Base-by-base conservation (phyloP, 2,329 filamentous ascomycete species). In the Aspergillus sp. region DNA sequence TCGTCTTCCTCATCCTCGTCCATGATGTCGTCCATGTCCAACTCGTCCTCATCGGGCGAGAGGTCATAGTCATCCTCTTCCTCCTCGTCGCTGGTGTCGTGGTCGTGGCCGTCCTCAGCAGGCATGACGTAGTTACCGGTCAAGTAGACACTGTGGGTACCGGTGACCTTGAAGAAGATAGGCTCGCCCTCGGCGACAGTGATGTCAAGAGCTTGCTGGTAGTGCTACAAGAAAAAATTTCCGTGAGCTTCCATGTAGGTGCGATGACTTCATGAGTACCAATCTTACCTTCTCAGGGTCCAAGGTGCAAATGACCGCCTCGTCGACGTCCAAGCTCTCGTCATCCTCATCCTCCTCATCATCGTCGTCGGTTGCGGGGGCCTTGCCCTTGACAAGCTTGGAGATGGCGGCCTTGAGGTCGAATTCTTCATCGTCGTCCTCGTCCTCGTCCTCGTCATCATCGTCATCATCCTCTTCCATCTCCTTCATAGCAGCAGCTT, bases 91-190 rank as follows among this genome's bases (percentile, higher is more conserved):
- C 77, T 69, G 49, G 76, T 71, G 54, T 70, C 49, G 52, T 53
- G 43, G 44, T 52, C 41, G 49, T 54, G 69, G 49, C 65, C 80
- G 42, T 80, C 75, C 50, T 83, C 78, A 53, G 83, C 76, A 64
- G 81, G 77, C 53, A 93, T 81, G 58, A 98, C 81, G 73, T 95
- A 97, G 82, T 98, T 98, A 60, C 93, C 93, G 53, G 91, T 97
- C 51, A 98, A 81, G 74, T 85, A 93, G 64, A 98, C 79, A 55
- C 86, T 83, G 79, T 96, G 90, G 53, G 88, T 93, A 61, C 93
- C 93, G 53, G 81, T 84, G 57, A 95, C 90, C 66, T 87, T 82
- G 77, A 98, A 97, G 79, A 88, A 95, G 57, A 96, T 85, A 60
- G 82, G 82, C 78, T 98, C 93, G 59, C 86, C 82, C 68, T 95